A percentile compares a stretch with the other conserved stretches of the same genome.
Conservation (phyloP, 2,329 filamentous ascomycete genomes). For the Xenosphaeropsis pyriputrescens region DNA sequence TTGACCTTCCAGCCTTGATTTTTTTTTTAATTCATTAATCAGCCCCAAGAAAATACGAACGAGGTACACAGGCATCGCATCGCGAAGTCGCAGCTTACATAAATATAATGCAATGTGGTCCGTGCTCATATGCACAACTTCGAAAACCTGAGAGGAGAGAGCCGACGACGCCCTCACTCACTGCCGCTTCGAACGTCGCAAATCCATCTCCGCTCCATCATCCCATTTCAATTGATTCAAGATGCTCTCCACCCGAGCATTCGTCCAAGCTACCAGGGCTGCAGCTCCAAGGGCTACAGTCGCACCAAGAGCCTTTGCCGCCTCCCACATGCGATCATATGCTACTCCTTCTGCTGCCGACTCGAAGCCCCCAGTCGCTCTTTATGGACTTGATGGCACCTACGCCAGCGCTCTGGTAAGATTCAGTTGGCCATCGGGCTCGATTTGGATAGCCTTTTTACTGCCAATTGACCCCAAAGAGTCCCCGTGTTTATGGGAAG, state of each 20-base stretch:
- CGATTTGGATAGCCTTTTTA: background rate
- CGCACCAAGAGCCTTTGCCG: conserved; percentile 28
- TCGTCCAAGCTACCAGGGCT: conserved; percentile 16
- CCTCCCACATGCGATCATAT: conserved; percentile 58
- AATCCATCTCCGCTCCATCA: conserved; percentile 9
- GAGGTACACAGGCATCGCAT: no score
- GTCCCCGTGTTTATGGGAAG: background rate
- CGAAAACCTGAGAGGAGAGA: conserved; percentile 5
- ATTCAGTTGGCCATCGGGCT: conserved; percentile 6
- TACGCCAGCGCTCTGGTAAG: conserved; percentile 97
- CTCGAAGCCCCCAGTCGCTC: conserved; percentile 71
- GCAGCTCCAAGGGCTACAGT: conserved; percentile 12
- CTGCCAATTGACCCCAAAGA: background rate
- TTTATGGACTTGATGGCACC: conserved; percentile 94
- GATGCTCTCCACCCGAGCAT: conserved; percentile 18
- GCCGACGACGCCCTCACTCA: conserved; percentile 3
- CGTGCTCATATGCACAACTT: conserved; percentile 2
- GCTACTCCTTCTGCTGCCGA: conserved; percentile 44
- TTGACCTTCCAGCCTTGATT: no score
- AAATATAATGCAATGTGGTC: no score
- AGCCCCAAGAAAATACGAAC: no score
- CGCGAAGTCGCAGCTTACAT: no score
- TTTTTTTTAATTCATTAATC: no score
- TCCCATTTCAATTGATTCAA: conserved; percentile 14
- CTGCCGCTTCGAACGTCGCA: conserved; percentile 1